These are phyloP conservation scores for Apiospora hydei DNA, from an alignment of 2,329 filamentous ascomycete genomes.

Conservation along the genomic window DNA sequence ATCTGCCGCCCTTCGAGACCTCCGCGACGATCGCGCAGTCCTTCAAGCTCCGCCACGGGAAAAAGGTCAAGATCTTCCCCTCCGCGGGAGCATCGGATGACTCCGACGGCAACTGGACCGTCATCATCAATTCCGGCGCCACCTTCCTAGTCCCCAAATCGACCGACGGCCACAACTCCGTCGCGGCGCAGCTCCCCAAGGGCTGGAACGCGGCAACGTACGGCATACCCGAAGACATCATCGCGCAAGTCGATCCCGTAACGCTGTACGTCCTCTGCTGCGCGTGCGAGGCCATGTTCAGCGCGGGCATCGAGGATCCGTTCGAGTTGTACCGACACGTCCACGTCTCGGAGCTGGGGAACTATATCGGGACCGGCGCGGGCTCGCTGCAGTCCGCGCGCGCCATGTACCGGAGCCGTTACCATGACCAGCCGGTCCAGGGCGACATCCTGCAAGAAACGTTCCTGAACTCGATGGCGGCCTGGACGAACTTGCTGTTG, in stretches of 20 bases:
- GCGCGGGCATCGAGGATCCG: slow-evolving; percentile 94
- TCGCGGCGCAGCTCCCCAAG: slow-evolving; percentile 94
- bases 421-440: slow-evolving; percentile 81
- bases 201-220: slow-evolving; percentile 97
- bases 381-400: slow-evolving; percentile 89
- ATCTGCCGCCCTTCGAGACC: slow-evolving; percentile 77
- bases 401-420: slow-evolving; percentile 98
- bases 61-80: slow-evolving; percentile 78
- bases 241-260: slow-evolving; percentile 94
- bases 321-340: slow-evolving; percentile 99
- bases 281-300: slow-evolving; percentile 87
- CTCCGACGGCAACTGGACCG: slow-evolving; percentile 88
- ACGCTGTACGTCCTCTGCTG: slow-evolving; percentile 94
- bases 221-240: slow-evolving; percentile 95
- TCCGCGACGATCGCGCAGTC: slow-evolving; percentile 87
- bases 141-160: slow-evolving; percentile 96
- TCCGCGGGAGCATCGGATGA: slow-evolving; percentile 65
- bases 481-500: slow-evolving; percentile 99
- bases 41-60: slow-evolving; percentile 94
- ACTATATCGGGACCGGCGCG: slow-evolving; percentile 97
- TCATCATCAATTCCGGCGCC: slow-evolving; percentile 93
- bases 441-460: slow-evolving; percentile 99
- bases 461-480: slow-evolving; percentile 99
- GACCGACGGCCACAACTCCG: slow-evolving; percentile 92
- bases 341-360: slow-evolving; percentile 95